Evolutionary conservation across 169 alveolate genomes (phyloP), one percentile per base, ranked within the genome.

Genomic region (Plasmodium fragile): DNA sequence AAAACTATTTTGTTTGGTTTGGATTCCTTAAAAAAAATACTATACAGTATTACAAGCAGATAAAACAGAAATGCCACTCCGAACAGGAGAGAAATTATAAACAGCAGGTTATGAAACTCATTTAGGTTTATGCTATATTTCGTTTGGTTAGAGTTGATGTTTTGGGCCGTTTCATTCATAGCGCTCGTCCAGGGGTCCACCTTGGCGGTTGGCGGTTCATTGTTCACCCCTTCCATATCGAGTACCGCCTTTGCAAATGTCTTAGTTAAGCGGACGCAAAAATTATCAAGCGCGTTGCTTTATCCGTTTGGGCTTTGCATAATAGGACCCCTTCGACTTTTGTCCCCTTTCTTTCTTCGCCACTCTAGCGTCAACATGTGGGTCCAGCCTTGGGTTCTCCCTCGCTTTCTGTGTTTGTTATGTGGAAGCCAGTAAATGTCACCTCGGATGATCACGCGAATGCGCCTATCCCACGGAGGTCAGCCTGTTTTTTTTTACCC

Each of bases 71-170:
- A 85, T 39, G 79, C 55, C 6, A 85, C 10, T 11, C 81, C 93
- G 22, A 85, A 85, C 36, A 85, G 32, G 2, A 85, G 11, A n/a
- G 72, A 73, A 4, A 77, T 75, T n/a, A 85, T 49, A 69, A 85
- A 85, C 1, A 85, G 78, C 32, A 85, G 59, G 32, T 85, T 85
- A 79, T 85, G 93, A 75, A 85, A 85, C n/a, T 85, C 93, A 71
- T 85, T 77, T 18, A 85, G 45, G 70, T 85, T 52, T 75, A 85
- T 85, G 34, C 93, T 83, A 75, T 75, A 85, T 73, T 85, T 85
- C 45, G 32, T 52, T 41, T 85, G 18, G 79, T 75, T 43, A 13
- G 25, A 36, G 34, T 43, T 85, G 43, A 85, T 73, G 22, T 85
- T 75, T 4, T 52, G 32, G 25, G 75, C 25, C 22, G 59, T 49